Evolutionary conservation across 306 rosid species (phyloP), one percentile per base, ranked within the genome.

Genomic region (Cicer cuneatum): DNA sequence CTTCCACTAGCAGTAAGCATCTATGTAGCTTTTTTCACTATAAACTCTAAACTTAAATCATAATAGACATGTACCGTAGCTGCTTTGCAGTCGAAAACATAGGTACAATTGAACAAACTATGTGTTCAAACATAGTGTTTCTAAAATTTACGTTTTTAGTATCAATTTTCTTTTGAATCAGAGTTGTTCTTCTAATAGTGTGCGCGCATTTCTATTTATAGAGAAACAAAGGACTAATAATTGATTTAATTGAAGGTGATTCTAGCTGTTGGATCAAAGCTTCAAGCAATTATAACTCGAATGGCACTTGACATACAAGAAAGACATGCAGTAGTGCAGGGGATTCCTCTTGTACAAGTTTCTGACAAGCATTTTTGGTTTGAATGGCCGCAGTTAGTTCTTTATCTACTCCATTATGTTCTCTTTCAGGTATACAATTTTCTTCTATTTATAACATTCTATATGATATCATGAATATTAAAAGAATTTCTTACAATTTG

Each of bases 281-380:
- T 94, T 69, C 99, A 94, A 83, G 96, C 80, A 59, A 91, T 92
- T 75, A 94, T 94, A 87, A 79, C 93, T 2, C 72, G 86, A 60
- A 94, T 94, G 99, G 97, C 97, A 7, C 82, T 94, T 57, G 99
- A 94, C 76, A 91, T 94, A 72, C 75, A 88, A 78, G 93, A 94
- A 81, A 85, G 95, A 46, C 97, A 94, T 73, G 93, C 93, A 1
- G 97, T 94, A 49, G 99, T 94, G 69, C 97, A 94, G 77, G 99
- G 99, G 66, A 94, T 94, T 51, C 99, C 99, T 58, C 90, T 94
- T 6, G 99, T 94, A 65, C 97, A 94, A 87, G 97, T 94, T 74
- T 84, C 99, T 10, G 99, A 94, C 85, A 79, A 80, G 66, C 80
- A 94, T 62, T 94, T 94, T 73, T 94, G 99, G 99, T 89, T 94